A percentile compares a stretch with the other conserved stretches of the same genome.
Evolutionary conservation across 805 yeast genomes (phyloP).

Genomic region (Saccharomycopsis babjevae): DNA sequence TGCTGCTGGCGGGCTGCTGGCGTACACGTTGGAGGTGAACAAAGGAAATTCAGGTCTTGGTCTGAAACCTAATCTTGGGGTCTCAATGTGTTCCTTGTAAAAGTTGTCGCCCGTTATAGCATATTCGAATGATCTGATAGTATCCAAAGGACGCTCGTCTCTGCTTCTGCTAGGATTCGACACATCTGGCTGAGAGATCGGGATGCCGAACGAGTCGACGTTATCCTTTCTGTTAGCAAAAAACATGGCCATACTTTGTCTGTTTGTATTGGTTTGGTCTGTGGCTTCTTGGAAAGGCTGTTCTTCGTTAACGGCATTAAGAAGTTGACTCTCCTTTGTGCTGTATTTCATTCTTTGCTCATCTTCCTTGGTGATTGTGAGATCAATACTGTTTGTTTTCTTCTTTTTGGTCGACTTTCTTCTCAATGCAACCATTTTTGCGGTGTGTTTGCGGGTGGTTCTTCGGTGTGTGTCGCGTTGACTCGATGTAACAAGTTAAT

Average conservation of each 20-base stretch:
- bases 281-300: constrained; percentile 81
- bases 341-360: constrained; percentile 12
- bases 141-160: constrained; percentile 94
- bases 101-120: constrained; percentile 83
- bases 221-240: constrained; percentile 42
- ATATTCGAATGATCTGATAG: constrained; percentile 87
- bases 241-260: constrained; percentile 28
- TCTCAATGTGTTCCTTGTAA: constrained; percentile 74
- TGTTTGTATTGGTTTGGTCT: constrained; percentile 26
- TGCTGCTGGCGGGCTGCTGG: constrained; percentile 22
- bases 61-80: constrained; percentile 72
- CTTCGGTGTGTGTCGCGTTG: neutral
- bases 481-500: too few relatives aligned
- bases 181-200: constrained; percentile 69
- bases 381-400: constrained; percentile 27
- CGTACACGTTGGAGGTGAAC: constrained; percentile 34
- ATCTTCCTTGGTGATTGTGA: constrained; percentile 37
- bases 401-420: constrained; percentile 9
- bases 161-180: constrained; percentile 90
- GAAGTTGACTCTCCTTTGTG: constrained; percentile 63
- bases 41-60: constrained; percentile 67
- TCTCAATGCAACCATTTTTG: constrained; percentile 16
- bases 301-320: constrained; percentile 86
- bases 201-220: constrained; percentile 79
- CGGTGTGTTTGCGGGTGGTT: neutral